phyloP scores from a whole-genome alignment of 257 asterid genomes.

The Petrea volubilis region DNA sequence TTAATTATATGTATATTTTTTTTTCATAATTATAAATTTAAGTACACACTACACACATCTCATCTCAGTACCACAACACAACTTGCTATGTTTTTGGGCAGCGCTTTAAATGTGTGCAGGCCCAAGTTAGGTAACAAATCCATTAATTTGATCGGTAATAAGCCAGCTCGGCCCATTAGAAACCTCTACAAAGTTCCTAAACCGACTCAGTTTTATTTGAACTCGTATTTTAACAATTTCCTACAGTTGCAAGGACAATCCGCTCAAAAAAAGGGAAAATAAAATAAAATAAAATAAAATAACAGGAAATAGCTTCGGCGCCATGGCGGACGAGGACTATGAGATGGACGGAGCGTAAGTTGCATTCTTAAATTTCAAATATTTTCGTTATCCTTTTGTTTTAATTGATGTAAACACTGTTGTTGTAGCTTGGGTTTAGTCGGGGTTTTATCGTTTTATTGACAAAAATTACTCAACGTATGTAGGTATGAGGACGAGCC shows the following conservation, averaged over 20 bases:
- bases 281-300: too few species aligned
- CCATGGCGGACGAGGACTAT: slow-evolving; percentile 63
- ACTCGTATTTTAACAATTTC: not conserved
- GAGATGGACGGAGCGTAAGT: slow-evolving; percentile 57
- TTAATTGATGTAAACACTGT: not conserved
- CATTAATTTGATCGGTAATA: too few species aligned
- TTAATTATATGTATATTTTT: too few species aligned
- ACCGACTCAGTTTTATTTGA: too few species aligned
- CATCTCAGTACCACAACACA: too few species aligned
- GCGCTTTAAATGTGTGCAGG: too few species aligned
- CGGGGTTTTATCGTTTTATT: not conserved
- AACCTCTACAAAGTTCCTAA: not conserved
- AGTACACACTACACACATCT: too few species aligned
- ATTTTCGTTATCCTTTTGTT: not conserved
- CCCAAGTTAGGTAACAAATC: too few species aligned
- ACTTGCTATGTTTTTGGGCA: too few species aligned
- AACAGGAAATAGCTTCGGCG: not conserved
- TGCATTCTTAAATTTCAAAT: not conserved
- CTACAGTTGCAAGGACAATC: not conserved
- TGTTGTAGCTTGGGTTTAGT: slow-evolving; percentile 13
- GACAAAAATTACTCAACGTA: not conserved
- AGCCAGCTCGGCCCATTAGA: not conserved
- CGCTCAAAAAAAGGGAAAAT: not conserved
- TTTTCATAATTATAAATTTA: too few species aligned
- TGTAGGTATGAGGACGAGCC: slow-evolving; percentile 65